Evolutionary conservation across 208 protist genomes (phyloP).

Genomic region (Perkinsela sp.): DNA sequence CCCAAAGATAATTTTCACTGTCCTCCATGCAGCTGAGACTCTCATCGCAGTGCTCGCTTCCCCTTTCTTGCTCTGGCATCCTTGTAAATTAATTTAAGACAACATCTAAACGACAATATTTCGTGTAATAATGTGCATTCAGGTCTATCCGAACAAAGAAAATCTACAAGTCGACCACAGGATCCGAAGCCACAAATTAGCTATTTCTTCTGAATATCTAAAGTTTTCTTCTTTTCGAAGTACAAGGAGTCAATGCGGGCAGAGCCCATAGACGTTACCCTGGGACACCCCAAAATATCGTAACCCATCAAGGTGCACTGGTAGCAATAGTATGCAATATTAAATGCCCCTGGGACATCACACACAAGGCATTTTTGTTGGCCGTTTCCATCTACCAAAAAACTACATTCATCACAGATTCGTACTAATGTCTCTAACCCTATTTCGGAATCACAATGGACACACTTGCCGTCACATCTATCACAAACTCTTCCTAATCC

Average conservation of each 20-base stretch:
- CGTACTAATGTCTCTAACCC: neutral
- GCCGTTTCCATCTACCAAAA: neutral
- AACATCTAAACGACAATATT: neutral
- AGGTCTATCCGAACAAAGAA: too few species aligned
- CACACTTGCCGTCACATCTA: neutral
- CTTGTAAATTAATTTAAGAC: neutral
- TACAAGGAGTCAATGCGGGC: neutral
- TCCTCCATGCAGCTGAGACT: neutral
- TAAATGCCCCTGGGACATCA: neutral
- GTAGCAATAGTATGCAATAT: neutral
- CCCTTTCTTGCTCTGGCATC: neutral
- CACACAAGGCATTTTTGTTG: neutral
- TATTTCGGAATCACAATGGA: neutral
- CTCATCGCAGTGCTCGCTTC: neutral
- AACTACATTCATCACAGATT: neutral
- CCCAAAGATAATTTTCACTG: neutral
- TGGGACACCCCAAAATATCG: neutral
- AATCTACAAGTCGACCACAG: too few species aligned
- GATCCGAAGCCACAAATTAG: too few species aligned
- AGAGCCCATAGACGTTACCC: neutral
- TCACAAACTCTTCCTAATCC: neutral
- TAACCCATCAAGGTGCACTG: neutral
- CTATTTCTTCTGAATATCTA: neutral
- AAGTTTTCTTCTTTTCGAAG: neutral
- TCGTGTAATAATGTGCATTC: too few species aligned